A percentile compares a stretch with the other conserved stretches of the same genome.
These are phyloP conservation scores for Rhizophagus clarus DNA, from an alignment of 192 early-diverging fungal genomes.

Conservation along the genomic window DNA sequence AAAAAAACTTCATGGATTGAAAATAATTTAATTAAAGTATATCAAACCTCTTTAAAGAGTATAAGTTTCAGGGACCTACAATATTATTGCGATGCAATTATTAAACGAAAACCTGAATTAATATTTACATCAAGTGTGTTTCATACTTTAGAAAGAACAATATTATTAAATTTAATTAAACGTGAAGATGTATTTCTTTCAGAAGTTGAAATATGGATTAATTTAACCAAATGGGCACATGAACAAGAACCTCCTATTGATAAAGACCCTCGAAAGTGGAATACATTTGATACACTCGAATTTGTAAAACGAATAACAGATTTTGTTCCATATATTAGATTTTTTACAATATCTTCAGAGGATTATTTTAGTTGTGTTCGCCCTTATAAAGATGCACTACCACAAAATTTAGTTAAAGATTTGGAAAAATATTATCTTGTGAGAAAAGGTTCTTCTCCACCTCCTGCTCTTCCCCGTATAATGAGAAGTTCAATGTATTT, in stretches of 20 bases:
- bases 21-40: background rate
- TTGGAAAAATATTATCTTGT: background rate
- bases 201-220: background rate
- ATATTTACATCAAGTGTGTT: background rate
- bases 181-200: background rate
- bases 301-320: background rate
- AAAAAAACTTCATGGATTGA: background rate
- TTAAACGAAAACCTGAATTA: background rate
- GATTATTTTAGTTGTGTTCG: background rate
- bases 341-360: background rate
- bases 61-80: background rate
- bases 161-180: background rate
- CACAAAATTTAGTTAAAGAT: background rate
- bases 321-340: background rate
- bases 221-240: background rate
- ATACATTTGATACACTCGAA: background rate
- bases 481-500: too few relatives aligned
- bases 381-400: background rate
- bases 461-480: background rate
- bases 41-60: background rate
- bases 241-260: background rate
- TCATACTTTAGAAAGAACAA: background rate
- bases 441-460: background rate
- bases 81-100: background rate
- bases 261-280: background rate